These are phyloP conservation scores for Diutina scorzettiae DNA, from an alignment of 1,139 yeast species.

Conservation along the genomic window DNA sequence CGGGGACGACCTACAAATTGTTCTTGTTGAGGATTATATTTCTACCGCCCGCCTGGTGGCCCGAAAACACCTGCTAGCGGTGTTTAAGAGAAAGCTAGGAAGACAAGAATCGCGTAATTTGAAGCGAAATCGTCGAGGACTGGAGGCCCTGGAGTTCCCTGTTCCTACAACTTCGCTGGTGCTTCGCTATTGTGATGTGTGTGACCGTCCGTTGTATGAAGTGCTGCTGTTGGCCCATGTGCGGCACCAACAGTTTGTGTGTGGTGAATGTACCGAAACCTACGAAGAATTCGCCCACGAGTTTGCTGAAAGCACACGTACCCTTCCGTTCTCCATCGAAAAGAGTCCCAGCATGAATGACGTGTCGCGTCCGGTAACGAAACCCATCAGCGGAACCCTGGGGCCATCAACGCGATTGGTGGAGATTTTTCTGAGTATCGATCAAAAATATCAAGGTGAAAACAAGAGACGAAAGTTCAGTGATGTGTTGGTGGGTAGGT, in stretches of 20 bases:
- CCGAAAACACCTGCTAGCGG: conserved; percentile 3
- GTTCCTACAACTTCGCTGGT: conserved; percentile 23
- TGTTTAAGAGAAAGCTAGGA: neutral
- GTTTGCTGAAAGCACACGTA: conserved; percentile 7
- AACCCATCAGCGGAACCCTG: no score
- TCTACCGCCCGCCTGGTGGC: neutral
- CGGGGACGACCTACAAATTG: conserved; percentile 1
- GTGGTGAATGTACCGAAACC: conserved; percentile 48
- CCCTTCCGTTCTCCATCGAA: neutral
- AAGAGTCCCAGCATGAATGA: conserved; percentile 5
- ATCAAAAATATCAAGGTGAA: neutral
- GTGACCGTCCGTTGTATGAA: conserved; percentile 58
- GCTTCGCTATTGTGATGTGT: conserved; percentile 48
- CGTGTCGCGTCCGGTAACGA: no score
- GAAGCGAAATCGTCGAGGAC: neutral
- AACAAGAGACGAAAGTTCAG: neutral
- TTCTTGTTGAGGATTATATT: conserved; percentile 2
- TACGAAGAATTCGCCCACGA: conserved; percentile 43
- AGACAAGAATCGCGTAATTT: neutral
- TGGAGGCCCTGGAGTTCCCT: conserved; percentile 18
- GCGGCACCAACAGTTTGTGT: conserved; percentile 31
- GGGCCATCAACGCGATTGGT: neutral
- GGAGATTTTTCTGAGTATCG: conserved; percentile 1
- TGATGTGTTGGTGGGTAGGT: neutral
- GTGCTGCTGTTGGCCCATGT: conserved; percentile 16